Conservation (phyloP, 129 eudicot species). For the Chrysanthemum lavandulifolium region DNA sequence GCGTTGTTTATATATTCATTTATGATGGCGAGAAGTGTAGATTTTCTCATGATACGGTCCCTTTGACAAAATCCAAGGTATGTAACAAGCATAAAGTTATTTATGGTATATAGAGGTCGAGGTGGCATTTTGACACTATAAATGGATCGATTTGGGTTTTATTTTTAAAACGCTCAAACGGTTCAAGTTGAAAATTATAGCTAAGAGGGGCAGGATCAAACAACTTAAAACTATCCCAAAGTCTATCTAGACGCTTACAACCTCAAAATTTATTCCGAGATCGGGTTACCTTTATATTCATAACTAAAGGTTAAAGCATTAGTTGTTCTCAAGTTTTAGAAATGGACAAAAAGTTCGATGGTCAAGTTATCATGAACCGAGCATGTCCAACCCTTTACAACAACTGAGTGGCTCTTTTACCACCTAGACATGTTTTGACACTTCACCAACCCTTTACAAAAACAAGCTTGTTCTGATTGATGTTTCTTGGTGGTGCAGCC, state of each 20-base stretch:
- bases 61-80: constrained; percentile 91
- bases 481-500: constrained; percentile 52
- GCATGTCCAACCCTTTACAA: too few relatives aligned
- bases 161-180: too few relatives aligned
- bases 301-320: too few relatives aligned
- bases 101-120: not conserved
- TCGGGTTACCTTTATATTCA: too few relatives aligned
- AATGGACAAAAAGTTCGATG: too few relatives aligned
- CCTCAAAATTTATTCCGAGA: too few relatives aligned
- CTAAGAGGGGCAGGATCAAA: too few relatives aligned
- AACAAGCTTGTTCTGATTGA: not conserved
- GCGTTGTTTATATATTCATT: constrained; percentile 3
- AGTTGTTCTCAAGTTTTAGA: not conserved
- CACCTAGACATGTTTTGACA: not conserved
- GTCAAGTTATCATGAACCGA: too few relatives aligned
- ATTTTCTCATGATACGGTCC: too few relatives aligned
- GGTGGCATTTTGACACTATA: not conserved
- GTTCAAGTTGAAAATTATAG: too few relatives aligned
- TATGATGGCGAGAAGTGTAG: constrained; percentile 74
- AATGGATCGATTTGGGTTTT: not conserved
- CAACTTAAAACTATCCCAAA: too few relatives aligned
- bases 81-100: not conserved
- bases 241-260: too few relatives aligned
- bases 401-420: not conserved
- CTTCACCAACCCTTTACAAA: not conserved